Evolutionary conservation across 371 early-diverging fungal species (phyloP), one percentile per base, ranked within the genome.

Genomic region (Entomophthora muscae): DNA sequence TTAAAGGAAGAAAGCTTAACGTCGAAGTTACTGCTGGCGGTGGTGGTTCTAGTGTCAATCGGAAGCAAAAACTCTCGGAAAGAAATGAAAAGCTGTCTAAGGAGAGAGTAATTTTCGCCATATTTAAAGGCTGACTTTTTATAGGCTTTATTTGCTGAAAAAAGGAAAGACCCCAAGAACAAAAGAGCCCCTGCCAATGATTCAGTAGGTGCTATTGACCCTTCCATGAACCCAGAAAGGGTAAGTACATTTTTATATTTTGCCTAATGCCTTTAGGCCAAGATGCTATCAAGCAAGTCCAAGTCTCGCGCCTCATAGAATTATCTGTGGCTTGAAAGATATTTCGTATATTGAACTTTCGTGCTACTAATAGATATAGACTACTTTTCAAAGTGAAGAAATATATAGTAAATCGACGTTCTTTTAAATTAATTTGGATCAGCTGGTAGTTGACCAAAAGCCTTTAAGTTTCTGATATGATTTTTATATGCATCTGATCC

Each of bases 11-110:
- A 69, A 80, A 82, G 54, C 84, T 88, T 64, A 86, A 84, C 67
- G 85, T 88, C 29, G 88, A 87, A 66, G 65, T 88, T 65, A 87
- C 89, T n/a, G 88, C 82, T 31, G 89, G 89, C 60, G 86, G 85
- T 53, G 89, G 89, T 56, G 89, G 89, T 64, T 79, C 77, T 72
- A 82, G 81, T 68, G 78, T 78, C 31, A 68, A 70, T 21, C 76
- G 87, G 54, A 79, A 73, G 63, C 71, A 83, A 26, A 86, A 85
- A 66, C 69, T 88, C 52, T 76, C 79, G 59, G 68, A 71, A 1
- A 84, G 83, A 66, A 81, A 85, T 52, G 79, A 83, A 29, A 74
- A 81, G 29, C 68, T 88, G 62, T 72, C 79, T 29, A 73, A 81
- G 64, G 87, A 87, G 70, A 73, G 86, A 69, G 84, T 83, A 76